Percentiles rank a stretch among this genome's conserved stretches.
phyloP scores from a whole-genome alignment of 2,329 filamentous ascomycete genomes.

The Alternaria hordeiaustralica region DNA sequence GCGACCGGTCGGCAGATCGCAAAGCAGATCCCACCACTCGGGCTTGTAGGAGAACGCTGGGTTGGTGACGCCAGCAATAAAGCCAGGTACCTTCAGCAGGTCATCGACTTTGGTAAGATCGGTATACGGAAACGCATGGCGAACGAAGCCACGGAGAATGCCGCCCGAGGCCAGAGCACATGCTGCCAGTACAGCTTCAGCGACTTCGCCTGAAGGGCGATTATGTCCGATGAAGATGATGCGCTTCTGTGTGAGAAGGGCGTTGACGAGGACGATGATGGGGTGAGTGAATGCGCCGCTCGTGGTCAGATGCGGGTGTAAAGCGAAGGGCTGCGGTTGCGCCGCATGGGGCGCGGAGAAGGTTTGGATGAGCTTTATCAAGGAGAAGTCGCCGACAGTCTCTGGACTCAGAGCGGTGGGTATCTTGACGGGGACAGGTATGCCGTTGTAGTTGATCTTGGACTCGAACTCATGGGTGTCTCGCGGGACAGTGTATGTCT shows the following conservation, averaged over 20 bases:
- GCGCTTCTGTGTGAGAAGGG: conserved; percentile 92
- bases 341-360: conserved; percentile 86
- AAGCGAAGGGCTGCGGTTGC: conserved; percentile 79
- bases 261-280: conserved; percentile 92
- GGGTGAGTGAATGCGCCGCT: conserved; percentile 90
- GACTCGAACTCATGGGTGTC: conserved; percentile 99
- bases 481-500: conserved; percentile 76
- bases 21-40: conserved; percentile 98
- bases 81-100: conserved; percentile 91
- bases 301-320: conserved; percentile 92
- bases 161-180: conserved; percentile 93
- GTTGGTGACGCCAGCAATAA: conserved; percentile 97
- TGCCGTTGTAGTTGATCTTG: conserved; percentile 92
- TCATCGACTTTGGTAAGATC: conserved; percentile 98
- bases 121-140: conserved; percentile 97
- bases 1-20: conserved; percentile 87
- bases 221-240: conserved; percentile 96
- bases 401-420: conserved; percentile 93
- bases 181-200: conserved; percentile 96
- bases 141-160: conserved; percentile 89
- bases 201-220: conserved; percentile 92
- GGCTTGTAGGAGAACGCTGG: conserved; percentile 93
- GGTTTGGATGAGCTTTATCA: conserved; percentile 95
- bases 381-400: conserved; percentile 95
- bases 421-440: conserved; percentile 95